Conservation (phyloP, 306 rosid genomes). For the Rosa persica region DNA sequence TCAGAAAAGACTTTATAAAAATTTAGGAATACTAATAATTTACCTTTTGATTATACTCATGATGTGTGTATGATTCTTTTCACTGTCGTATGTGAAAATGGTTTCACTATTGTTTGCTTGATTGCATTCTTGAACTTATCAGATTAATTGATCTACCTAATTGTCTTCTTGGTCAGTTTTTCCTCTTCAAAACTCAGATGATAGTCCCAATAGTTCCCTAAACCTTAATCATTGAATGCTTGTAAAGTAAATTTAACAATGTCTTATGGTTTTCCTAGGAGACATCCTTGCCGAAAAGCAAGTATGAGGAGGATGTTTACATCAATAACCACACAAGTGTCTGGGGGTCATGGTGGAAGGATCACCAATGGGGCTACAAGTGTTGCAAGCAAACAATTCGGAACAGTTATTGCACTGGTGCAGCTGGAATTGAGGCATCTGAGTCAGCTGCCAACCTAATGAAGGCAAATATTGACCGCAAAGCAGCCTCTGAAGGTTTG, state of each 20-base stretch:
- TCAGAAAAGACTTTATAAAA: not conserved
- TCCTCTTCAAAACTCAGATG: not conserved
- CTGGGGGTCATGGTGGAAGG: slow-evolving; percentile 82
- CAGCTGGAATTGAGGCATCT: slow-evolving; percentile 59
- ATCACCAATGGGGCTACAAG: slow-evolving; percentile 66
- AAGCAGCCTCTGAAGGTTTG: slow-evolving; percentile 49
- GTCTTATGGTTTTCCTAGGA: slow-evolving; percentile 35
- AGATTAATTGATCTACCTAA: not conserved
- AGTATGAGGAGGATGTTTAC: slow-evolving; percentile 54
- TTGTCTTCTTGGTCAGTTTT: not conserved
- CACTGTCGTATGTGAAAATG: not conserved
- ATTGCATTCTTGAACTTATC: not conserved
- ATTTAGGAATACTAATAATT: not conserved
- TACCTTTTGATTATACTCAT: not conserved
- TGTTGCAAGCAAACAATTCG: slow-evolving; percentile 54
- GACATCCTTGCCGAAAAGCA: slow-evolving; percentile 44
- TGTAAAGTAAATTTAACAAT: not conserved
- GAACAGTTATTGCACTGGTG: slow-evolving; percentile 64
- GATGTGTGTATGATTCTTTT: not conserved
- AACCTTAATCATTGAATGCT: not conserved
- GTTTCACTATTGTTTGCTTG: not conserved
- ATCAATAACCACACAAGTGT: slow-evolving; percentile 57
- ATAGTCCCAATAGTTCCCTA: not conserved
- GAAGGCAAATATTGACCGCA: slow-evolving; percentile 53
- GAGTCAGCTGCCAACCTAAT: slow-evolving; percentile 47